Evolutionary conservation across 768 basidiomycete genomes (phyloP).

Genomic region (Pisolithus albus): DNA sequence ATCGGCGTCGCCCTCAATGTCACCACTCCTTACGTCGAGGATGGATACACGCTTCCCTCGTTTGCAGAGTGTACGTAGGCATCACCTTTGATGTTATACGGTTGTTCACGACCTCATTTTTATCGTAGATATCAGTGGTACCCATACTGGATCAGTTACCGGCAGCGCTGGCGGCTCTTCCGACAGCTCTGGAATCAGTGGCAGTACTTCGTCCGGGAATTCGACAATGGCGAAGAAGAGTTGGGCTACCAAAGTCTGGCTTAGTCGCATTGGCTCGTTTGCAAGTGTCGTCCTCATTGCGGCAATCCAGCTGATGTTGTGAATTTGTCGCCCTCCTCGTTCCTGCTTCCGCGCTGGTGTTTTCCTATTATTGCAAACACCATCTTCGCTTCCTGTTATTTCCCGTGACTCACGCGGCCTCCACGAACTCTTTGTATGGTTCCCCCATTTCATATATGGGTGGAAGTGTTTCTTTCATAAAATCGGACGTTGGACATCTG

Average conservation of each 20-base stretch:
- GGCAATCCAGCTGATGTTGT: background rate
- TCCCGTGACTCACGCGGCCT: no score
- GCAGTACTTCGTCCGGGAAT: background rate
- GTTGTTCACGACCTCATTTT: background rate
- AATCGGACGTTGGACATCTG: no score
- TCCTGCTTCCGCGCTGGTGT: no score
- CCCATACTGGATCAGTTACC: background rate
- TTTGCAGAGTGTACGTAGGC: conserved; percentile 6
- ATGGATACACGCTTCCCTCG: conserved; percentile 32
- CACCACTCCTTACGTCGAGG: conserved; percentile 47
- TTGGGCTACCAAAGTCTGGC: background rate
- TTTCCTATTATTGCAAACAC: no score
- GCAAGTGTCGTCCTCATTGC: background rate
- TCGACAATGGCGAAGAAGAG: background rate
- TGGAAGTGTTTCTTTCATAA: no score
- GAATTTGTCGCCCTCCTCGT: background rate
- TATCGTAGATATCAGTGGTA: background rate
- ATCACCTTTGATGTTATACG: background rate
- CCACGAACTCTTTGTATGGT: no score
- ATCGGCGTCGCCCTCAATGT: conserved; percentile 46
- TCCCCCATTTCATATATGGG: no score
- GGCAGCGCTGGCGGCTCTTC: background rate
- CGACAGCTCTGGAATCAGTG: background rate
- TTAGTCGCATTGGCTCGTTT: background rate
- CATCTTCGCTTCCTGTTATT: background rate